A percentile compares a stretch with the other conserved stretches of the same genome.
Evolutionary conservation across 352 stramenopile genomes (phyloP).

Genomic region (Phytophthora idaei): DNA sequence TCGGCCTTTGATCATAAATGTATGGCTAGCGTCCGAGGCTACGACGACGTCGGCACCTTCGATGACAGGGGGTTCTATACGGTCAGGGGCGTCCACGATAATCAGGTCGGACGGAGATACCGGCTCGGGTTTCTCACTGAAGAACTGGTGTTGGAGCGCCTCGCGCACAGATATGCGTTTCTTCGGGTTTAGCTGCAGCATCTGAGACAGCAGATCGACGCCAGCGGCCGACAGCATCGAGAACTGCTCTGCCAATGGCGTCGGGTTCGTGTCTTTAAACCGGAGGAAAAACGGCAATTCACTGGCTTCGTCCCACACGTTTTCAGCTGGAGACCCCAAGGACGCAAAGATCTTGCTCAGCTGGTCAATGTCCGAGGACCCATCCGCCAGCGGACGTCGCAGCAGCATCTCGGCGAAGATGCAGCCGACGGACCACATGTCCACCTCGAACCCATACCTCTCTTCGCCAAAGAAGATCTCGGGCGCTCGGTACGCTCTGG

Average conservation of each 20-base stretch:
- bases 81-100: slow-evolving; percentile 37
- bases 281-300: slow-evolving; percentile 73
- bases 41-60: slow-evolving; percentile 27
- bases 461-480: slow-evolving; percentile 84
- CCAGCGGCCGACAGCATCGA: slow-evolving; percentile 53
- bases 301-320: slow-evolving; percentile 59
- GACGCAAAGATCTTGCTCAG: slow-evolving; percentile 74
- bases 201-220: slow-evolving; percentile 54
- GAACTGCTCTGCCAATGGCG: slow-evolving; percentile 64
- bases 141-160: slow-evolving; percentile 70
- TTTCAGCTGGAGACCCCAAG: slow-evolving; percentile 68
- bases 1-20: slow-evolving; percentile 60
- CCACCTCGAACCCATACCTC: slow-evolving; percentile 60
- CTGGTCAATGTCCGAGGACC: slow-evolving; percentile 81
- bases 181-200: slow-evolving; percentile 65
- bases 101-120: slow-evolving; percentile 32
- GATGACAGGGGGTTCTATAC: slow-evolving; percentile 19
- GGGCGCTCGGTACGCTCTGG: slow-evolving; percentile 69
- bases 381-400: slow-evolving; percentile 62
- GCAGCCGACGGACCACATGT: slow-evolving; percentile 83
- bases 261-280: slow-evolving; percentile 75
- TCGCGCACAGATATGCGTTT: slow-evolving; percentile 60
- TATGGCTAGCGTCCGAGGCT: slow-evolving; percentile 22
- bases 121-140: slow-evolving; percentile 51
- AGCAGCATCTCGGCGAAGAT: slow-evolving; percentile 83